Evolutionary conservation across 108 stramenopile genomes (phyloP), one percentile per base, ranked within the genome.

Genomic region (Pseudonitzschia multiseries): DNA sequence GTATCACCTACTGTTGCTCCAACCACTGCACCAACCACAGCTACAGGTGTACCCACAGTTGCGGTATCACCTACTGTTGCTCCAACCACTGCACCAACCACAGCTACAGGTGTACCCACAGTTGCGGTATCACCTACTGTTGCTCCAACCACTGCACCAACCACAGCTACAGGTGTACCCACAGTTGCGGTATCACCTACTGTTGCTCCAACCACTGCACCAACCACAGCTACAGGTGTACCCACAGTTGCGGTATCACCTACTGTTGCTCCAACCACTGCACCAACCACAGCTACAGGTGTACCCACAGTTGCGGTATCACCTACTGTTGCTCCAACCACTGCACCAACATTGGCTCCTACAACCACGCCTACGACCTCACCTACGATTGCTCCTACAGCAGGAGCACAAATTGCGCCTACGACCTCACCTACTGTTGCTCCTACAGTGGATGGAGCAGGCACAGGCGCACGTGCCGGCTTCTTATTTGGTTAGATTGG

Each of bases 221-320:
- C 57, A 27, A 22, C 57, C 8, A 14, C 26, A 26, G 6, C 28
- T 27, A 26, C 57, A 59, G 24, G 28, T 0, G 26, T 9, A 12
- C 33, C 32, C 13, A 54, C 60, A 20, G 60, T 60, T 22, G 59
- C 10, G n/a, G n/a, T n/a, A 15, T 9, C 21, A 12, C 33, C 32
- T 27, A 54, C 60, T 40, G 60, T 60, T 22, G 59, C 10, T 17
- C 71, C 71, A 2, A 72, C 68, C 15, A 13, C 31, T n/a, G 24
- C 48, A 17, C n/a, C 68, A 9, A 20, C 22, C 4, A 9, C 26
- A 27, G 9, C 57, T 8, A 26, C 57, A 17, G 28, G 15, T 27
- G 1, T 24, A 59, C 57, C 57, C 0, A 8, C 57, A 26, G 26
- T 26, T 59, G 24, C 57, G 26, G 57, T 9, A 59, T 9, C 57